Conservation (phyloP, 164 flowering plant genomes). For the Dillenia suffruticosa region DNA sequence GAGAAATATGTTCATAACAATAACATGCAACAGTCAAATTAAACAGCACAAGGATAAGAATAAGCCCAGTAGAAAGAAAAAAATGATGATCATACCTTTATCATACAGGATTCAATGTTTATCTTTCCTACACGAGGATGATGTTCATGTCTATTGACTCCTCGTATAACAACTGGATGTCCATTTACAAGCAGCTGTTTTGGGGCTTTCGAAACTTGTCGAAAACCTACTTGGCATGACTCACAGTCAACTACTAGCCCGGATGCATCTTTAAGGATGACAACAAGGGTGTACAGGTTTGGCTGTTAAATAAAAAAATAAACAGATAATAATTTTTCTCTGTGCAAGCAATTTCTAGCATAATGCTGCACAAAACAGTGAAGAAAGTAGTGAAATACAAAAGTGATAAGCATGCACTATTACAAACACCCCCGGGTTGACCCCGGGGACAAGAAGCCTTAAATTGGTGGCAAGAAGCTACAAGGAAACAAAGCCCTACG, state of each 20-base stretch:
- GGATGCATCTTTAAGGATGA: constrained; percentile 78
- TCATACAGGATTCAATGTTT: constrained; percentile 90
- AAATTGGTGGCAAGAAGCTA: no score
- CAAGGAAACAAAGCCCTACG: no score
- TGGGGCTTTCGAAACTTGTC: constrained; percentile 70
- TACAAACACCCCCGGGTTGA: no score
- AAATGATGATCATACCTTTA: constrained; percentile 49
- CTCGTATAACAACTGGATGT: constrained; percentile 72
- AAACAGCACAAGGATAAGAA: constrained; percentile 1
- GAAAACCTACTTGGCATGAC: constrained; percentile 85
- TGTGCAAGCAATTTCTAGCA: no score
- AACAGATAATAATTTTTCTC: no score
- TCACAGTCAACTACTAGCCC: constrained; percentile 81
- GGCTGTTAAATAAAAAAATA: constrained; percentile 52
- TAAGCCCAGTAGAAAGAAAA: not conserved
- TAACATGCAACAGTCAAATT: not conserved
- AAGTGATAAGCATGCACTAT: no score
- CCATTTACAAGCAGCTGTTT: constrained; percentile 94
- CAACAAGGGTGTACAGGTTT: constrained; percentile 71
- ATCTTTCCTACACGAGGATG: constrained; percentile 96
- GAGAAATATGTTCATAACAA: constrained; percentile 5
- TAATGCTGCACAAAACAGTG: no score
- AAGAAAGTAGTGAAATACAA: no score
- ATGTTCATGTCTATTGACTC: constrained; percentile 97
- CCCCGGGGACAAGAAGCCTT: no score